These are phyloP conservation scores for Babesia sp. DNA, from an alignment of 169 alveolate species.

Conservation along the genomic window DNA sequence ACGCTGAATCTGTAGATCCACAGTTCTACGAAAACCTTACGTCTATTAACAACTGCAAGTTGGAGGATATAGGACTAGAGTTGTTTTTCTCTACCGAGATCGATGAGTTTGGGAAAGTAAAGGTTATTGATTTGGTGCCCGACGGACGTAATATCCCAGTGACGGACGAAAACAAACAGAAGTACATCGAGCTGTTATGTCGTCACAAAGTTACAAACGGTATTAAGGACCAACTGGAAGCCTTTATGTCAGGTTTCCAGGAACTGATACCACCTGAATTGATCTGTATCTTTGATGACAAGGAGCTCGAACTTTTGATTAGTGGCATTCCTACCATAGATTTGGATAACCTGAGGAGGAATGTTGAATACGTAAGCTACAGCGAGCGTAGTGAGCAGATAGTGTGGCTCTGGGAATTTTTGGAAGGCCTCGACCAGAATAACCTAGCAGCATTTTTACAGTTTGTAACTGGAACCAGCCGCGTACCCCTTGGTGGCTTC, in stretches of 20 bases:
- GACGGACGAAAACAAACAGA: constrained; percentile 92
- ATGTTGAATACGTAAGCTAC: constrained; percentile 94
- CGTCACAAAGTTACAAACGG: constrained; percentile 92
- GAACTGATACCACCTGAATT: constrained; percentile 94
- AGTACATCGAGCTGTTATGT: constrained; percentile 93
- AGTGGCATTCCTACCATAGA: constrained; percentile 99
- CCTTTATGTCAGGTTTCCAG: constrained; percentile 96
- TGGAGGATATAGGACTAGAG: constrained; percentile 87
- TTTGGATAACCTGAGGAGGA: constrained; percentile 91
- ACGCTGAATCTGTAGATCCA: constrained; percentile 98
- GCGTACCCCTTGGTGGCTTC: constrained; percentile 99
- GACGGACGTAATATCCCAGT: constrained; percentile 91
- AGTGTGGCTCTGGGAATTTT: constrained; percentile 93
- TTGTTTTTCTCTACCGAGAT: constrained; percentile 87
- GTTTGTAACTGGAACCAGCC: constrained; percentile 81
- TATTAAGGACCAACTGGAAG: constrained; percentile 92
- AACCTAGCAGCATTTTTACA: constrained; percentile 91
- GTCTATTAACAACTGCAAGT: constrained; percentile 90
- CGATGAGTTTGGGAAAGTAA: constrained; percentile 93
- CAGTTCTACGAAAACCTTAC: constrained; percentile 93
- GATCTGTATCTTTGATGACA: constrained; percentile 93
- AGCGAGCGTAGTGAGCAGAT: constrained; percentile 85
- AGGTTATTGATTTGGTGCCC: constrained; percentile 92
- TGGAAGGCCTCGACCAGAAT: constrained; percentile 89
- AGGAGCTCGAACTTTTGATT: constrained; percentile 92